Evolutionary conservation across 768 basidiomycete species (phyloP).

Genomic region (Dendrothele bispora): DNA sequence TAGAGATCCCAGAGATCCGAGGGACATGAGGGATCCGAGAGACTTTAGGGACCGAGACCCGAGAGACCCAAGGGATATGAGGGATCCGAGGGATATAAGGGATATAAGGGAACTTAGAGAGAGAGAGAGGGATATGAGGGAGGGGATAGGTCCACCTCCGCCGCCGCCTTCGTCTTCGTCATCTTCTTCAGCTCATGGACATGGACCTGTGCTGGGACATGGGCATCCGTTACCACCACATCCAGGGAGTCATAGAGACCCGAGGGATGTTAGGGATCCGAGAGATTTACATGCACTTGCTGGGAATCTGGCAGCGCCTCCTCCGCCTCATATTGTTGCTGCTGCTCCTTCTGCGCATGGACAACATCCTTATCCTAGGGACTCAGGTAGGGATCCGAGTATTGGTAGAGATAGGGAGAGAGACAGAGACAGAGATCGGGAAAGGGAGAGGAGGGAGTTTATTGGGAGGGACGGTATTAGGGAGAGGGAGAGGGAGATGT

Average conservation of each 20-base stretch:
- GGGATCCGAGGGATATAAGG: slow-evolving; percentile 2
- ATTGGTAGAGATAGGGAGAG: no score
- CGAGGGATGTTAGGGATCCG: no score
- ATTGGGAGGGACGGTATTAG: slow-evolving; percentile 32
- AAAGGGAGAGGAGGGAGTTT: slow-evolving; percentile 12
- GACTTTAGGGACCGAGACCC: slow-evolving; percentile 16
- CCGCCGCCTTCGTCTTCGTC: neutral
- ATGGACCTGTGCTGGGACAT: no score
- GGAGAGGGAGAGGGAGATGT: slow-evolving; percentile 29
- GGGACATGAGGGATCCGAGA: slow-evolving; percentile 18
- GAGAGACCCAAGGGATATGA: slow-evolving; percentile 25
- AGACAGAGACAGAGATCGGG: slow-evolving; percentile 15
- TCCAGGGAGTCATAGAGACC: neutral
- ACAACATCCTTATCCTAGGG: no score
- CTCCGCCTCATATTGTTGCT: no score
- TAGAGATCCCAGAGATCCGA: slow-evolving; percentile 22
- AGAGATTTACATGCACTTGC: no score
- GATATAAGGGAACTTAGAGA: slow-evolving; percentile 4
- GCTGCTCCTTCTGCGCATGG: no score
- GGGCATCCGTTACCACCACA: neutral
- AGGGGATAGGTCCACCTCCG: neutral
- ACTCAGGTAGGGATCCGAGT: no score
- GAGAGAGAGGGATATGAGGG: neutral
- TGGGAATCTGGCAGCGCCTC: no score
- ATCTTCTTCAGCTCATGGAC: neutral